Percentiles rank a stretch among this genome's conserved stretches.
Evolutionary conservation across 768 basidiomycete species (phyloP).

Genomic region (Ramaria sp.): DNA sequence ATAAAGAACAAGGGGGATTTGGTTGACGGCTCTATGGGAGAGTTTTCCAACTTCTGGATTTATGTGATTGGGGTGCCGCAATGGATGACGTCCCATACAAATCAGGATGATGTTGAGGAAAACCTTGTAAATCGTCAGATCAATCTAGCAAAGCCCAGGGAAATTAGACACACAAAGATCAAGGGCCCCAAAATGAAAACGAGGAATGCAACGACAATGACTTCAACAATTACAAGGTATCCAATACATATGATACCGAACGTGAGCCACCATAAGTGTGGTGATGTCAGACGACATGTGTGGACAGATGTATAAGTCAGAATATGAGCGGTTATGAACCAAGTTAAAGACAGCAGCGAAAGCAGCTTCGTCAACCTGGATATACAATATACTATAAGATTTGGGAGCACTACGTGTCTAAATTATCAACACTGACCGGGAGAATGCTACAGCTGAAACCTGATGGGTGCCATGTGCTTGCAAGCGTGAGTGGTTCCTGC

Average conservation of each 20-base stretch:
- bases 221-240: conserved; percentile 64
- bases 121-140: conserved; percentile 2
- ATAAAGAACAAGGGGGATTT: conserved; percentile 76
- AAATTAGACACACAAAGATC: conserved; percentile 49
- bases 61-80: conserved; percentile 63
- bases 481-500: neutral
- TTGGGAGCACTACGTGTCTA: conserved; percentile 3
- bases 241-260: conserved; percentile 73
- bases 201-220: conserved; percentile 61
- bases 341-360: conserved; percentile 62
- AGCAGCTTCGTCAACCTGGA: conserved; percentile 50
- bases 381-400: neutral
- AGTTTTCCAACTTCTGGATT: conserved; percentile 73
- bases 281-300: conserved; percentile 61
- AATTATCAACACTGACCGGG: conserved; percentile 10
- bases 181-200: conserved; percentile 74
- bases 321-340: conserved; percentile 77
- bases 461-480: neutral
- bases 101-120: conserved; percentile 54
- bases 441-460: neutral
- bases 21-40: conserved; percentile 58
- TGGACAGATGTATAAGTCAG: conserved; percentile 67
- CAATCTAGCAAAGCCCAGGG: neutral
- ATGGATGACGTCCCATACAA: conserved; percentile 68
- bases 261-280: conserved; percentile 80